phyloP scores from a whole-genome alignment of 2,329 filamentous ascomycete species.

The Pyrenophora seminiperda region DNA sequence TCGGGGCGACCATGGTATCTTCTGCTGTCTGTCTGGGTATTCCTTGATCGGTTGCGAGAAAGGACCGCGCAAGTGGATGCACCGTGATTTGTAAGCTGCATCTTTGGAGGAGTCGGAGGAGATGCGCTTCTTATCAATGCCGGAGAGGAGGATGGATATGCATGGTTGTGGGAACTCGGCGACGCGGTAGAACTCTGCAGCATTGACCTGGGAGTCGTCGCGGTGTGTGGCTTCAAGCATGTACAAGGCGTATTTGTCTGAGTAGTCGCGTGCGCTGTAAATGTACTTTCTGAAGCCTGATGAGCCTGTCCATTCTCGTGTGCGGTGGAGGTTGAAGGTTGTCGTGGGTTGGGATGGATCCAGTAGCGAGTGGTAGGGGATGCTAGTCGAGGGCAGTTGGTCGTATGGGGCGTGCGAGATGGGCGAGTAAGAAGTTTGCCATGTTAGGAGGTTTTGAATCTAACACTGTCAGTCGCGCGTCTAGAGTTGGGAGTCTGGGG shows the following conservation, averaged over 20 bases:
- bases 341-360: slow-evolving; percentile 40
- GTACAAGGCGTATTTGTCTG: slow-evolving; percentile 45
- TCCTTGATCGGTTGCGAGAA: slow-evolving; percentile 44
- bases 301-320: slow-evolving; percentile 44
- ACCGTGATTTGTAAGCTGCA: slow-evolving; percentile 45
- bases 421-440: slow-evolving; percentile 44
- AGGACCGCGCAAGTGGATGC: slow-evolving; percentile 41
- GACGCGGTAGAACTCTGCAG: slow-evolving; percentile 44
- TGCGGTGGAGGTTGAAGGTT: slow-evolving; percentile 47
- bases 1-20: slow-evolving; percentile 48
- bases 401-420: slow-evolving; percentile 41
- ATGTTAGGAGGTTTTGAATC: slow-evolving; percentile 46
- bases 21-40: slow-evolving; percentile 45
- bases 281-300: slow-evolving; percentile 44
- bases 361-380: slow-evolving; percentile 43
- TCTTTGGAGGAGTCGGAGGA: slow-evolving; percentile 29
- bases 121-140: slow-evolving; percentile 41
- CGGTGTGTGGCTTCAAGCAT: slow-evolving; percentile 43
- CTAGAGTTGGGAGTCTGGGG: not conserved
- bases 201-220: slow-evolving; percentile 41
- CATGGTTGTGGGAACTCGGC: slow-evolving; percentile 42
- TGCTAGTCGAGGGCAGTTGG: slow-evolving; percentile 41
- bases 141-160: slow-evolving; percentile 43
- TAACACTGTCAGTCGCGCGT: slow-evolving; percentile 18
- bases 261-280: slow-evolving; percentile 45